Evolutionary conservation across 2,329 filamentous ascomycete species (phyloP).

Genomic region (Fusarium fujikuroi): DNA sequence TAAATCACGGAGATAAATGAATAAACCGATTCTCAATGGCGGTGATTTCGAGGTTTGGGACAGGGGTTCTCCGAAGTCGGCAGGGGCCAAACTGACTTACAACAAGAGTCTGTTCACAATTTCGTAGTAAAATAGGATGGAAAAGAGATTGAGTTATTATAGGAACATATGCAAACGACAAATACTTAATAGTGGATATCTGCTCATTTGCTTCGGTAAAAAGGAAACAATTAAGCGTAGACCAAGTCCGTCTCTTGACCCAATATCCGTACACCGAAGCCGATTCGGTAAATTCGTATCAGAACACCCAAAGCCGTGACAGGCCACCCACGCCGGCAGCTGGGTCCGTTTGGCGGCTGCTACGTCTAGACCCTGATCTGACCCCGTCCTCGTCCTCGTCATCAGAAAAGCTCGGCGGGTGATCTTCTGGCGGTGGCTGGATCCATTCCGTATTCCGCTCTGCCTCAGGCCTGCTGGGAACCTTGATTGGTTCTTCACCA

Average conservation of each 20-base stretch:
- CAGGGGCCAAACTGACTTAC: background rate
- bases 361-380: background rate
- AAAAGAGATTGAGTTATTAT: accelerated
- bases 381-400: background rate
- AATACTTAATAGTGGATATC: background rate
- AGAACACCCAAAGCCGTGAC: slow-evolving; percentile 6
- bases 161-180: accelerated
- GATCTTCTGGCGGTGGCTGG: background rate
- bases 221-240: background rate
- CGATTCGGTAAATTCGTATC: background rate
- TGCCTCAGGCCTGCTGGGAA: background rate
- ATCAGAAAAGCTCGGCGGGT: background rate
- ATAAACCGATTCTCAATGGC: background rate
- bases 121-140: background rate
- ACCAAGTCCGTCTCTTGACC: background rate
- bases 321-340: background rate
- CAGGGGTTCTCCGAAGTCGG: background rate
- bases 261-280: background rate
- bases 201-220: background rate
- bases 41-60: background rate
- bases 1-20: background rate
- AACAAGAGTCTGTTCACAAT: background rate
- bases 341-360: background rate
- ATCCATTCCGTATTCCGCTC: slow-evolving; percentile 3
- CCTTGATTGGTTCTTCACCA: background rate